These are phyloP conservation scores for Beta lomatogona DNA, from an alignment of 179 eudicot genomes.

Conservation along the genomic window DNA sequence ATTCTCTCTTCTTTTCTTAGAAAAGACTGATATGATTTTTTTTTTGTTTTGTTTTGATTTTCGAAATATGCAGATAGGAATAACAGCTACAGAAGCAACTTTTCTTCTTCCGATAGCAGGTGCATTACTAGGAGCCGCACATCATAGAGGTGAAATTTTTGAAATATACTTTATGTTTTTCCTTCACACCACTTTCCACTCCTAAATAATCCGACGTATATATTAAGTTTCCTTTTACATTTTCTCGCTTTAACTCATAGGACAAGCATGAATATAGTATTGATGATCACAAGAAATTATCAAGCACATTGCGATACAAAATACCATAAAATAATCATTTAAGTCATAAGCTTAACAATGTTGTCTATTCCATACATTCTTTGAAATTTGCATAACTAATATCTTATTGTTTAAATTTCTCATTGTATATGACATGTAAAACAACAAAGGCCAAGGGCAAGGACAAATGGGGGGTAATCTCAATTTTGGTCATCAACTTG, in stretches of 20 bases:
- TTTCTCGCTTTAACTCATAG: too few species aligned
- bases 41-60: not conserved
- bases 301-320: too few species aligned
- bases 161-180: not conserved
- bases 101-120: not conserved
- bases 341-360: too few species aligned
- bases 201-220: too few species aligned
- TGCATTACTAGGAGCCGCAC: too few species aligned
- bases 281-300: too few species aligned
- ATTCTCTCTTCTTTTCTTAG: not conserved
- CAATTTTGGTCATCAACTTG: not conserved
- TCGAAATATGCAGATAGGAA: not conserved
- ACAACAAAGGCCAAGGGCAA: not conserved
- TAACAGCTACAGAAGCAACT: constrained; percentile 1
- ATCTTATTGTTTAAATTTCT: not conserved
- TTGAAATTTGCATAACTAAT: not conserved
- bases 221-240: too few species aligned
- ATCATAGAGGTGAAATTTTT: too few species aligned
- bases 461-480: not conserved
- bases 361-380: too few species aligned
- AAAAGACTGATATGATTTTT: not conserved
- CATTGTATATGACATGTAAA: not conserved
- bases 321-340: too few species aligned
- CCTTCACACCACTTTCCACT: too few species aligned
- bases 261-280: too few species aligned